These are phyloP conservation scores for Xylogone sp. DNA, from an alignment of 2,329 filamentous ascomycete species.

Conservation along the genomic window DNA sequence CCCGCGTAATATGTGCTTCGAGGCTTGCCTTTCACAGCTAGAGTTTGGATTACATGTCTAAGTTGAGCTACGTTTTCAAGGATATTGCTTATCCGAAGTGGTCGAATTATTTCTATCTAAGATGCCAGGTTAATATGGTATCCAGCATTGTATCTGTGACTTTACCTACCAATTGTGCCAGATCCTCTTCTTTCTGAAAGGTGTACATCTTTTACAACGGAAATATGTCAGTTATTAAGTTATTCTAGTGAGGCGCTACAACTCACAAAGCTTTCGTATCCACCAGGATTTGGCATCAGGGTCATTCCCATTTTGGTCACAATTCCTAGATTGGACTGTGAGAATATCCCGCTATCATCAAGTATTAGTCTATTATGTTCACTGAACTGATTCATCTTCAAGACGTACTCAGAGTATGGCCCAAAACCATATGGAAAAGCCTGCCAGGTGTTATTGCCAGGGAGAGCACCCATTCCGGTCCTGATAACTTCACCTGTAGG, in stretches of 20 bases:
- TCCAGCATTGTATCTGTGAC: too few relatives aligned
- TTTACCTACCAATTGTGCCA: constrained; percentile 18
- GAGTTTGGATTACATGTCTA: constrained; percentile 14
- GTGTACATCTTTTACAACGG: constrained; percentile 1
- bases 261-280: constrained; percentile 34
- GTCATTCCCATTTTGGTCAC: constrained; percentile 50
- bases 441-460: constrained; percentile 33
- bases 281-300: constrained; percentile 49
- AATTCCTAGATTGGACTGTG: constrained; percentile 48
- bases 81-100: constrained; percentile 25
- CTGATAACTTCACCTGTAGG: constrained; percentile 40
- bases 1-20: constrained; percentile 30
- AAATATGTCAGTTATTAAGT: constrained; percentile 2
- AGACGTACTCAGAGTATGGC: constrained; percentile 29
- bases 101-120: constrained; percentile 45
- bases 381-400: background rate
- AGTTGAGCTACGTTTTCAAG: constrained; percentile 34
- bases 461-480: constrained; percentile 44
- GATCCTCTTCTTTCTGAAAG: constrained; percentile 9
- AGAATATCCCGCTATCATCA: constrained; percentile 38
- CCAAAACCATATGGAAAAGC: constrained; percentile 37
- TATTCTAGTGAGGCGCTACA: background rate
- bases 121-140: too few relatives aligned
- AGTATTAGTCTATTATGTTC: background rate
- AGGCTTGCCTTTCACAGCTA: constrained; percentile 32